Conservation (phyloP, 257 asterid species). For the Echites panduratus region DNA sequence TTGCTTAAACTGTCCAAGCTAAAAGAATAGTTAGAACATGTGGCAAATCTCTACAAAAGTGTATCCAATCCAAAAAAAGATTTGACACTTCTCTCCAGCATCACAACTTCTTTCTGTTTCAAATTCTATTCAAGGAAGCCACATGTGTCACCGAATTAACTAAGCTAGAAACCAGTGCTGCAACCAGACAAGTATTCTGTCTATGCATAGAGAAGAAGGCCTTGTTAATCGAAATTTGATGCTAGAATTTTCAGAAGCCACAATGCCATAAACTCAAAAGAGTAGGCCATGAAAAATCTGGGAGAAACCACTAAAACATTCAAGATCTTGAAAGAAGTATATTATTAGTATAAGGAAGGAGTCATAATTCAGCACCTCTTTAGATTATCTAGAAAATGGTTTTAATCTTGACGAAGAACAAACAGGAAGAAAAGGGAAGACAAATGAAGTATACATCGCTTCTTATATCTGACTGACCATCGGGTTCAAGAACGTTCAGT, state of each 20-base stretch:
- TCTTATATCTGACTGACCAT: not conserved
- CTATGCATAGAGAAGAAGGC: too few relatives aligned
- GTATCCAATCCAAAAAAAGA: not conserved
- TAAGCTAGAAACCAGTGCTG: not conserved
- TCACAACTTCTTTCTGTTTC: not conserved
- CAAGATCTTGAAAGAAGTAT: not conserved
- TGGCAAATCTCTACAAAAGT: constrained; percentile 12
- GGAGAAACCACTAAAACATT: not conserved
- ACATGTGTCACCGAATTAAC: not conserved
- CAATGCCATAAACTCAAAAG: not conserved
- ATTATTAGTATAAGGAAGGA: not conserved
- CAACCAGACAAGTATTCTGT: not conserved
- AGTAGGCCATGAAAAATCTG: not conserved
- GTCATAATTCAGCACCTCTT: not conserved
- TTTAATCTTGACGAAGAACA: not conserved
- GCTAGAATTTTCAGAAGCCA: not conserved
- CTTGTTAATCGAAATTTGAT: not conserved
- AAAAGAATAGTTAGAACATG: constrained; percentile 26
- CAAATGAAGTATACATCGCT: not conserved
- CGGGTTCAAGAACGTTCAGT: not conserved
- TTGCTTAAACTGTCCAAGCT: constrained; percentile 72
- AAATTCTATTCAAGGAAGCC: not conserved
- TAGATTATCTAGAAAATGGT: not conserved
- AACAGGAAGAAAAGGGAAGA: not conserved
- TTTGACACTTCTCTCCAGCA: not conserved